Evolutionary conservation across 1,139 yeast genomes (phyloP).

Genomic region (Yamadazyma songkhlaensis): DNA sequence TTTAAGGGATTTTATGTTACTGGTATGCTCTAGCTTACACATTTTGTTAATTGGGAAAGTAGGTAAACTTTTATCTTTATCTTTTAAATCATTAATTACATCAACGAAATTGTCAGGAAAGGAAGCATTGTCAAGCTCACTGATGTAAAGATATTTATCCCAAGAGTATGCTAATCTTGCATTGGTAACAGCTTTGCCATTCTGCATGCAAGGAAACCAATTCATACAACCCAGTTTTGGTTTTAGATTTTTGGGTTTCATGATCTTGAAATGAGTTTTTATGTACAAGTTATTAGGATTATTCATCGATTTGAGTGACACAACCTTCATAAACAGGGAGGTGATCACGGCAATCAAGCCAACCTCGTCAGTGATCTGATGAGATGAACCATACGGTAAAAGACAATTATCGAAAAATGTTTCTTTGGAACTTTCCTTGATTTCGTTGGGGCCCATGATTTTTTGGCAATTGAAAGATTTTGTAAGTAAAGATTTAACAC

Average conservation of each 20-base stretch:
- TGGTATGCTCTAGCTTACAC: conserved; percentile 38
- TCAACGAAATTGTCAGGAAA: conserved; percentile 28
- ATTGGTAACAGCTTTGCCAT: conserved; percentile 21
- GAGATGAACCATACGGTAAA: conserved; percentile 53
- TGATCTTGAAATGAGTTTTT: conserved; percentile 36
- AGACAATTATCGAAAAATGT: conserved; percentile 32
- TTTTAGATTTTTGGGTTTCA: conserved; percentile 15
- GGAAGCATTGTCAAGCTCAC: conserved; percentile 44
- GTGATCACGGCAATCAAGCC: conserved; percentile 66
- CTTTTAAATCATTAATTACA: conserved; percentile 32
- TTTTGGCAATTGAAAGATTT: conserved; percentile 48
- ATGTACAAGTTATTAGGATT: conserved; percentile 27
- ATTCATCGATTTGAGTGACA: conserved; percentile 54
- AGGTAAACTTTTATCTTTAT: conserved; percentile 38
- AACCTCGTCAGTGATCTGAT: conserved; percentile 51
- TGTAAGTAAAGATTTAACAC: conserved; percentile 53
- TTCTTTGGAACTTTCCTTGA: conserved; percentile 17
- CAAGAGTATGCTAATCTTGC: conserved; percentile 68
- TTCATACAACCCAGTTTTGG: conserved; percentile 43
- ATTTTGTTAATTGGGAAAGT: conserved; percentile 41
- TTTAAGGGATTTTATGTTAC: conserved; percentile 49
- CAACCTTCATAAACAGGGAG: conserved; percentile 45
- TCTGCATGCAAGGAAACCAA: conserved; percentile 53
- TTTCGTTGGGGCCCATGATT: conserved; percentile 49
- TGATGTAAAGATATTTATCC: conserved; percentile 54